Evolutionary conservation across 1,139 yeast genomes (phyloP), one percentile per base, ranked within the genome.

Genomic region (Sugiyamaella novakii): DNA sequence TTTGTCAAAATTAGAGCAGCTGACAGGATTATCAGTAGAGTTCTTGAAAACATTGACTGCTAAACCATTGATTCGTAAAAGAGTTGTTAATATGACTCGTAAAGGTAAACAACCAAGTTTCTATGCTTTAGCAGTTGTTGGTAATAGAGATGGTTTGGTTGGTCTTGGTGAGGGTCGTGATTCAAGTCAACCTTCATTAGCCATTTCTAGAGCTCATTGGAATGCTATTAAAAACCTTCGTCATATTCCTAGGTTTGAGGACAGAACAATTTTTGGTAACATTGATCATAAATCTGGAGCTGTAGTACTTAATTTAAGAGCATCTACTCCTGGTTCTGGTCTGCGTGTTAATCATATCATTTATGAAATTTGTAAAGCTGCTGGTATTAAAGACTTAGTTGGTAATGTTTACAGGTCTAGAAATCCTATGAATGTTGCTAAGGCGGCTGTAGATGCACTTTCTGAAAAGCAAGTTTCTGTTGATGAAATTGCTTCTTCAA

Each of bases 91-190:
- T 66, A 95, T 89, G 76, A 92, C 98, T 1, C 81, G 91, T 43
- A 87, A 89, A 74, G 98, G 98, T 66, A 92, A 91, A 67, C 87
- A 88, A 58, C 82, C 85, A 43, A 82, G 89, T 42, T 85, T 83
- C 67, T 92, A 87, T 67, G 86, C 91, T 1, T 70, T 92, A 62
- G 94, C 91, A 7, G 87, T 91, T 35, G 96, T 86, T 6, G 99
- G 99, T 41, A 96, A 94, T 69, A 79, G 83, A 52, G 84, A 86
- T 57, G 99, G 99, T 55, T 87, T 89, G 83, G 75, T 91, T 54
- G 98, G 98, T 39, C 74, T 91, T 45, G 99, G 98, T 49, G 96
- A 89, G 68, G 99, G 98, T 52, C 87, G 87, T 64, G 91, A 92
- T 51, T 76, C 89, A 60, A 84, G 81, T 54, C 89, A 87, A 54